Percentiles rank a stretch among this genome's conserved stretches.
These are phyloP conservation scores for Hypoxylon intermedium DNA, from an alignment of 495 filamentous ascomycete genomes.

Conservation along the genomic window DNA sequence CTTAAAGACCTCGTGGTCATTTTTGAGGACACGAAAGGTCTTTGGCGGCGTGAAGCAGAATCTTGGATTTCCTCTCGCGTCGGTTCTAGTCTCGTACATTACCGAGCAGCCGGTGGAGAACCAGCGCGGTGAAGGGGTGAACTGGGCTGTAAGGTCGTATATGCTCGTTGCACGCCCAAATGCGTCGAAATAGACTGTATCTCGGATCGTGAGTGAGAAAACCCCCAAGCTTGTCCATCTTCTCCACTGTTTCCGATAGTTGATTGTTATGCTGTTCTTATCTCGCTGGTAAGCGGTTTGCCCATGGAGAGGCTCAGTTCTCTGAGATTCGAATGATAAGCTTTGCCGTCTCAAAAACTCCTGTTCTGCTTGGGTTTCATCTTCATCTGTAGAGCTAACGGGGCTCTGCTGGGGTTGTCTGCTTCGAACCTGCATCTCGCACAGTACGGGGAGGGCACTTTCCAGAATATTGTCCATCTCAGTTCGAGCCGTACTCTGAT, in stretches of 20 bases:
- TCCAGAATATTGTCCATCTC: conserved; percentile 4
- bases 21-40: conserved; percentile 5
- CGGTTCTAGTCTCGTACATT: conserved; percentile 5
- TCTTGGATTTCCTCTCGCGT: conserved; percentile 12
- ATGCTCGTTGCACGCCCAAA: neutral
- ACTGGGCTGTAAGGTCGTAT: conserved; percentile 11
- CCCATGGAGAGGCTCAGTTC: neutral
- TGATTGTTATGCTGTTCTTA: neutral
- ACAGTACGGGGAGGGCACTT: neutral
- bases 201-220: neutral
- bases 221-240: neutral
- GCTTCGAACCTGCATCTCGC: conserved; percentile 1
- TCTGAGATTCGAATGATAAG: neutral
- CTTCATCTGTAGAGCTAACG: neutral
- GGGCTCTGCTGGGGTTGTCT: neutral
- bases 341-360: neutral
- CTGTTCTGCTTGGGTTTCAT: neutral
- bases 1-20: neutral
- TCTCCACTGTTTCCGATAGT: neutral
- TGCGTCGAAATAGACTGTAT: conserved; percentile 5
- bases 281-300: neutral
- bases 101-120: conserved; percentile 15
- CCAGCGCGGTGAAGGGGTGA: conserved; percentile 19
- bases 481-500: conserved; percentile 7
- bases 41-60: conserved; percentile 4